Evolutionary conservation across 176 grass and related monocot species (phyloP), one percentile per base, ranked within the genome.

Genomic region (Triticum aestivum): DNA sequence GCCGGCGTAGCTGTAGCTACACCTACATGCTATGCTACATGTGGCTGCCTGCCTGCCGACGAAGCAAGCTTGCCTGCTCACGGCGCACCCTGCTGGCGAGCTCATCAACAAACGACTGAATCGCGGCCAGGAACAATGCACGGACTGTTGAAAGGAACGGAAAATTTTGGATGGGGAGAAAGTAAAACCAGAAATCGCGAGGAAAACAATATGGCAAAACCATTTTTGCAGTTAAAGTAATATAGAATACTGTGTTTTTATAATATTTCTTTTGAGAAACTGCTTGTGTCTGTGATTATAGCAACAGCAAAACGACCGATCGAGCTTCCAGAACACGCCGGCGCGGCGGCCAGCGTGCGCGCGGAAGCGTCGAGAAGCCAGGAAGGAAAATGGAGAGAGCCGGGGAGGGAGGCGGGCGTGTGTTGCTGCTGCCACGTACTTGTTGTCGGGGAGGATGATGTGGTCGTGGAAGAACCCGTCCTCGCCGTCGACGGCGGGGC

Each of bases 381-480:
- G 13, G 0, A 32, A 14, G 17, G 6, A 8, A 12, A 24, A 3
- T 58, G 77, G 70, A 73, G 12, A 34, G 33, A 11, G 39, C 52
- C 6, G 33, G 3, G 18, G 11, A 11, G 11, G 45, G 45, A 12
- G 42, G 42, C 3, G 47, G 51, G 15, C 51, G 15, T 18, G 47
- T 13, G 45, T 0, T 49, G 47, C 1, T 49, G 47, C 47, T 5
- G 2, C 8, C 0, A 9, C 82, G 47, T 82, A 94, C 97, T 37
- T 77, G 80, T 97, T 92, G 67, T 97, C 97, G 52, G 94, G 94
- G 84, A 49, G 80, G 86, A 99, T 93, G 82, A 99, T 78, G 87
- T 87, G 86, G 84, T 83, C 65, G 62, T 88, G 78, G 34, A 90
- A 69, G 67, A 80, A 69, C 1, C 76, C 73, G 6, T 24, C 56